A percentile compares a stretch with the other conserved stretches of the same genome.
These are phyloP conservation scores for Emericellopsis terricola DNA, from an alignment of 495 filamentous ascomycete species.

Conservation along the genomic window DNA sequence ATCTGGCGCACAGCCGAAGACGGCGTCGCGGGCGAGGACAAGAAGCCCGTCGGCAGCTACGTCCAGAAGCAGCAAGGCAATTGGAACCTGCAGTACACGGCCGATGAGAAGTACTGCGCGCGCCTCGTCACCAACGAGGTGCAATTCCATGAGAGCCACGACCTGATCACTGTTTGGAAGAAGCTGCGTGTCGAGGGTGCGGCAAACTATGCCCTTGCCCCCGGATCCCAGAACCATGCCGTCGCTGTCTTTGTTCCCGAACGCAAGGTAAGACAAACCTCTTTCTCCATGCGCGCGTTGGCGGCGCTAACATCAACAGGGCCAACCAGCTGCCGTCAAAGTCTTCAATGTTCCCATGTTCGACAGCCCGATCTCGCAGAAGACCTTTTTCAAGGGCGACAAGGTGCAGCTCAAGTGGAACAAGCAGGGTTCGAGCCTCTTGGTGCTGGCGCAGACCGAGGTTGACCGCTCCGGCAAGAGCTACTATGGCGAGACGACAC, in stretches of 20 bases:
- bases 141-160: slow-evolving; percentile 81
- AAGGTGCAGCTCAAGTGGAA: slow-evolving; percentile 99
- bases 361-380: slow-evolving; percentile 64
- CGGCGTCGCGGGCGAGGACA: slow-evolving; percentile 32
- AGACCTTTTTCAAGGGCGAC: slow-evolving; percentile 98
- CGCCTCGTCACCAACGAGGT: slow-evolving; percentile 92
- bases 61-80: slow-evolving; percentile 90
- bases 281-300: not conserved
- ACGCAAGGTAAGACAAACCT: slow-evolving; percentile 48
- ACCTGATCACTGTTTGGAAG: slow-evolving; percentile 79
- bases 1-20: slow-evolving; percentile 70
- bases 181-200: slow-evolving; percentile 89
- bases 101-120: slow-evolving; percentile 81
- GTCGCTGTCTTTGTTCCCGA: slow-evolving; percentile 90
- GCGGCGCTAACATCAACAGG: slow-evolving; percentile 31
- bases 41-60: slow-evolving; percentile 64
- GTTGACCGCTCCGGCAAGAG: slow-evolving; percentile 96
- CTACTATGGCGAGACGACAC: slow-evolving; percentile 96
- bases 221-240: slow-evolving; percentile 61
- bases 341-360: slow-evolving; percentile 87
- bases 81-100: slow-evolving; percentile 95
- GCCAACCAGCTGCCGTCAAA: slow-evolving; percentile 81
- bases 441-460: slow-evolving; percentile 94
- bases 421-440: slow-evolving; percentile 66
- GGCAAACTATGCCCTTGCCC: slow-evolving; percentile 72